These are phyloP conservation scores for Nicotiana obtusifolia DNA, from an alignment of 257 asterid species.

Conservation along the genomic window DNA sequence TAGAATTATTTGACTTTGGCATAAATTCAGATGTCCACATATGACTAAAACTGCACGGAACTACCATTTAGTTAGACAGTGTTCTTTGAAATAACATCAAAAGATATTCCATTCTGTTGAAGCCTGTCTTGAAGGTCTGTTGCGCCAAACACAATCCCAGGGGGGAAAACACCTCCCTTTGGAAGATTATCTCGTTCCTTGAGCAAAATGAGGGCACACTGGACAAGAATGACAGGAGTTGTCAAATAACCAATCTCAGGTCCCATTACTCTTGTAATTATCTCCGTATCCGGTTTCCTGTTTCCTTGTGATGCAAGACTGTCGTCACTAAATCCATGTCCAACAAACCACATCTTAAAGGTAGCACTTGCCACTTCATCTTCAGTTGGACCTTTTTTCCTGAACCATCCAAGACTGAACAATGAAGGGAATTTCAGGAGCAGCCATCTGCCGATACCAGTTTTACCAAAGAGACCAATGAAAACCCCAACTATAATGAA, in stretches of 20 bases:
- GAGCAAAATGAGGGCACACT: conserved; percentile 63
- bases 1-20: neutral
- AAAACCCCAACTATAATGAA: conserved; percentile 45
- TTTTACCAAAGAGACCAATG: conserved; percentile 48
- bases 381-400: conserved; percentile 75
- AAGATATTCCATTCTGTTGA: conserved; percentile 70
- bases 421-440: conserved; percentile 58
- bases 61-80: conserved; percentile 11
- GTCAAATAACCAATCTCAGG: conserved; percentile 91
- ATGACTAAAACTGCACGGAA: neutral
- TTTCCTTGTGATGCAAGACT: conserved; percentile 34
- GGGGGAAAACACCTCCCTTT: conserved; percentile 77
- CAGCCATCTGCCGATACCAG: conserved; percentile 53
- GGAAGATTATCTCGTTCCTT: conserved; percentile 54
- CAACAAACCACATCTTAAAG: conserved; percentile 90
- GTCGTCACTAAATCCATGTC: conserved; percentile 59
- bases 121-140: conserved; percentile 66
- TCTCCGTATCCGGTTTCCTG: conserved; percentile 60
- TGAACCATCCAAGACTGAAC: conserved; percentile 62
- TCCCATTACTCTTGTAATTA: conserved; percentile 77
- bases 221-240: conserved; percentile 71
- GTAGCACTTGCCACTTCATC: conserved; percentile 76
- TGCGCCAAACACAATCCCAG: conserved; percentile 85
- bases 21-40: neutral
- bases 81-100: conserved; percentile 64